A percentile compares a stretch with the other conserved stretches of the same genome.
Evolutionary conservation across 2,329 filamentous ascomycete species (phyloP).

Genomic region (Aspergillus brasiliensis): DNA sequence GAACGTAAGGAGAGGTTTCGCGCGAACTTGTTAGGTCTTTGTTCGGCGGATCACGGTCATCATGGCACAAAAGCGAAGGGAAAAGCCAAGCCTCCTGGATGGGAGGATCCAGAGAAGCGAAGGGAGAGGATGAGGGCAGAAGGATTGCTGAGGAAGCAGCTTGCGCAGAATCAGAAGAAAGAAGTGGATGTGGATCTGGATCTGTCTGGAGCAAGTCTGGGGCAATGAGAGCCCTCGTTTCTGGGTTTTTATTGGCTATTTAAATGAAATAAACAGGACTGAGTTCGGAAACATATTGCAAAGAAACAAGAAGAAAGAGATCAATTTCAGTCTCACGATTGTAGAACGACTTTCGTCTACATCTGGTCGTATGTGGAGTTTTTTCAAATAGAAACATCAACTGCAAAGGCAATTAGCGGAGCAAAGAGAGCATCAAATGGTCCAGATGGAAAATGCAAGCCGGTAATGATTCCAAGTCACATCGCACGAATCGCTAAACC

Average conservation of each 20-base stretch:
- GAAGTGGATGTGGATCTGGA: neutral
- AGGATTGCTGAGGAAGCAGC: conserved; percentile 40
- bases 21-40: conserved; percentile 29
- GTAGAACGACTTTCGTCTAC: too few relatives aligned
- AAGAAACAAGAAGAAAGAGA: neutral
- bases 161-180: conserved; percentile 21
- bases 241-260: neutral
- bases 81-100: conserved; percentile 27
- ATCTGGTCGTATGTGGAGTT: too few relatives aligned
- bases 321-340: too few relatives aligned
- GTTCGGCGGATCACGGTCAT: conserved; percentile 9
- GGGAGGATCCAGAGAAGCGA: conserved; percentile 43
- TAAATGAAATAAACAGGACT: neutral
- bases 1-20: conserved; percentile 45
- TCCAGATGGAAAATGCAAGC: neutral
- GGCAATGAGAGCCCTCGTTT: neutral
- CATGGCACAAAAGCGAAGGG: conserved; percentile 19
- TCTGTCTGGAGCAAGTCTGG: neutral
- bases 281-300: neutral
- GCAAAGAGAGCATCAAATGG: neutral
- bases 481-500: neutral
- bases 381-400: too few relatives aligned
- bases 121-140: conserved; percentile 45
- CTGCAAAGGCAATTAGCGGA: neutral
- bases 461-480: neutral